phyloP scores from a whole-genome alignment of 306 rosid genomes.

The Biancaea sappan region DNA sequence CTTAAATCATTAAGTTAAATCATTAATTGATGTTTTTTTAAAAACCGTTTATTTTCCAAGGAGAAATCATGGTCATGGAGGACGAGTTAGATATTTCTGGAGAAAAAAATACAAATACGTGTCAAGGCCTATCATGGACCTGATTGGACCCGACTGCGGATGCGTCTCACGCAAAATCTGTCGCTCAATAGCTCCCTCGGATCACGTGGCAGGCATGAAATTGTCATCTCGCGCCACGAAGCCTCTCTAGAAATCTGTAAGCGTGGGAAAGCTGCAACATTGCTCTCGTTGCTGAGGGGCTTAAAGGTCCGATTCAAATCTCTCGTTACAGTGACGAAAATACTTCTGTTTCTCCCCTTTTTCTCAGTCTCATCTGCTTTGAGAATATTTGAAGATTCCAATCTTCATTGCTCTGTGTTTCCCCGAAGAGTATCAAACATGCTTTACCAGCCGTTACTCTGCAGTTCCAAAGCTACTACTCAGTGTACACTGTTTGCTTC shows the following conservation, averaged over 20 bases:
- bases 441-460: slow-evolving; percentile 61
- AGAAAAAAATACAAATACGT: slow-evolving; percentile 8
- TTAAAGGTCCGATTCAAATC: background rate
- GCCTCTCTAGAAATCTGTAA: background rate
- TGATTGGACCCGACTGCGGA: background rate
- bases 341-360: background rate
- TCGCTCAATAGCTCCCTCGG: background rate
- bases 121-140: background rate
- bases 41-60: too few relatives aligned
- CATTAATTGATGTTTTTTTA: too few relatives aligned
- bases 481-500: slow-evolving; percentile 44
- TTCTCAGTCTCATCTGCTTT: background rate
- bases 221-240: slow-evolving; percentile 15
- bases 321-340: background rate
- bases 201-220: slow-evolving; percentile 38
- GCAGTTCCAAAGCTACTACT: slow-evolving; percentile 43
- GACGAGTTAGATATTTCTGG: slow-evolving; percentile 2
- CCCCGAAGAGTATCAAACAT: slow-evolving; percentile 34
- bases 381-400: background rate
- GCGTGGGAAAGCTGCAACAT: background rate
- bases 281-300: background rate
- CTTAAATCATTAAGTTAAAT: too few relatives aligned
- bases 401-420: background rate
- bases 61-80: too few relatives aligned
- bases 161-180: background rate